phyloP scores from a whole-genome alignment of 225 moss, liverwort and hornwort species.

The Lunularia cruciata region DNA sequence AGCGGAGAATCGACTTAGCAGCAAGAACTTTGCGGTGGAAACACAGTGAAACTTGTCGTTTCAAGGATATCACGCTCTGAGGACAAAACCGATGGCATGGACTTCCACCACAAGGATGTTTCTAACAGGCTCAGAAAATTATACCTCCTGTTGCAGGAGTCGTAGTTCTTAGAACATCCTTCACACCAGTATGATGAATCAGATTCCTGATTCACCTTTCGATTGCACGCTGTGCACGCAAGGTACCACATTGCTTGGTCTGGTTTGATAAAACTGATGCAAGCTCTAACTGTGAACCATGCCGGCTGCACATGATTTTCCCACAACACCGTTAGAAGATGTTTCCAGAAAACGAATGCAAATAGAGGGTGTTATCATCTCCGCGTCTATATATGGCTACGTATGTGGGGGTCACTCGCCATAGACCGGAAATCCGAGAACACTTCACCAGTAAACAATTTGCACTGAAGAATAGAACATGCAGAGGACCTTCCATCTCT shows the following conservation, averaged over 20 bases:
- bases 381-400: no score
- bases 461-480: no score
- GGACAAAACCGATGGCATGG: neutral
- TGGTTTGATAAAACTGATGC: constrained; percentile 89
- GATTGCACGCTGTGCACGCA: constrained; percentile 73
- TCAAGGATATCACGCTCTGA: no score
- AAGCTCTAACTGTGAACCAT: constrained; percentile 78
- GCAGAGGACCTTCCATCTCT: no score
- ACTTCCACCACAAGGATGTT: neutral
- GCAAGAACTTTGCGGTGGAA: neutral
- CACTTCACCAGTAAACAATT: no score
- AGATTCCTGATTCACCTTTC: constrained; percentile 60
- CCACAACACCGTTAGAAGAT: no score
- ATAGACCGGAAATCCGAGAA: no score
- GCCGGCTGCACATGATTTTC: constrained; percentile 59
- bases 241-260: constrained; percentile 99
- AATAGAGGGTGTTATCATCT: no score
- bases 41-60: no score
- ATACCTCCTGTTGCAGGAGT: constrained; percentile 66
- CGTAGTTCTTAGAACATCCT: constrained; percentile 69
- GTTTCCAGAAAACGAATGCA: no score
- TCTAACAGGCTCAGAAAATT: no score
- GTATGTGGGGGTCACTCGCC: no score
- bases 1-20: neutral
- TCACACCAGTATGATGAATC: constrained; percentile 79